Evolutionary conservation across 78 protist genomes (phyloP).

Genomic region (Dictyostelium citrinum): DNA sequence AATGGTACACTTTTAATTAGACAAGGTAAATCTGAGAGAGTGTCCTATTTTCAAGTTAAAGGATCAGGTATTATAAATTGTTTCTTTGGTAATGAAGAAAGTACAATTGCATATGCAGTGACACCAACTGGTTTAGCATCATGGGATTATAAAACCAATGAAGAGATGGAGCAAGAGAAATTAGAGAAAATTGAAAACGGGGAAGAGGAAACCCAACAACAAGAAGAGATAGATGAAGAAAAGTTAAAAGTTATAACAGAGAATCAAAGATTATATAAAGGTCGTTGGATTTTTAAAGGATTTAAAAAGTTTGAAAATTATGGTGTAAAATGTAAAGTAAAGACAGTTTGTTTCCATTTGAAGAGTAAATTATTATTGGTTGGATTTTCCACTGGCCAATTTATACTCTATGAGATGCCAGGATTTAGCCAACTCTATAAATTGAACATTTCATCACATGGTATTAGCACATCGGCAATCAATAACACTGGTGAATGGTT

Average conservation of each 20-base stretch:
- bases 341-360: constrained; percentile 30
- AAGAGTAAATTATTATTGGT: constrained; percentile 64
- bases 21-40: constrained; percentile 10
- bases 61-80: not conserved
- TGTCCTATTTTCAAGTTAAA: constrained; percentile 19
- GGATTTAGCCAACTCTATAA: constrained; percentile 69
- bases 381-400: constrained; percentile 90
- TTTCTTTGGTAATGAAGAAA: constrained; percentile 34
- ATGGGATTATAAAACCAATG: constrained; percentile 22
- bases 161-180: not conserved
- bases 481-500: constrained; percentile 94
- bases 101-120: not conserved
- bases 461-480: constrained; percentile 72
- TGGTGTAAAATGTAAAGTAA: constrained; percentile 32
- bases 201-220: not conserved
- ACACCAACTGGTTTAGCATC: constrained; percentile 4
- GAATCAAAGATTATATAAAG: not conserved
- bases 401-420: constrained; percentile 87
- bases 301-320: constrained; percentile 1
- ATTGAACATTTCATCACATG: constrained; percentile 70
- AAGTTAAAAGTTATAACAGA: not conserved
- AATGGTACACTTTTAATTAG: constrained; percentile 33
- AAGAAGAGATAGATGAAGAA: not conserved
- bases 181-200: not conserved
- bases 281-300: constrained; percentile 32